Percentiles rank a stretch among this genome's conserved stretches.
Evolutionary conservation across 2,329 filamentous ascomycete species (phyloP).

Genomic region (Fusarium algeriense): DNA sequence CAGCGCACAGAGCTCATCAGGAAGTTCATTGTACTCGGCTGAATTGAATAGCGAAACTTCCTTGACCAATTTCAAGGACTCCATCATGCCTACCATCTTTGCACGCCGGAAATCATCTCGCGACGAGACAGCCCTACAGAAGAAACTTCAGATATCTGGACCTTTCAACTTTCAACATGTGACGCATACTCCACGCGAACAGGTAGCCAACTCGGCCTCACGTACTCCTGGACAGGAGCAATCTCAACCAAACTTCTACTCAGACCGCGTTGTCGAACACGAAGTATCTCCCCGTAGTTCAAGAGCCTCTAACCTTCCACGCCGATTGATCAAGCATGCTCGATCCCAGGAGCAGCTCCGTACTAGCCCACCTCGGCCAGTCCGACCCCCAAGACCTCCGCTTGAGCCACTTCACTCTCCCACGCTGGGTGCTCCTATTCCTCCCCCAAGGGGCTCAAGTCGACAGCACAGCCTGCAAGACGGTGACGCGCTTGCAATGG

Average conservation of each 20-base stretch:
- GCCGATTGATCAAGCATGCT: conserved; percentile 57
- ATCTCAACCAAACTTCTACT: conserved; percentile 62
- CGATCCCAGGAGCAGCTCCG: conserved; percentile 65
- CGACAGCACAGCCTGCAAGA: conserved; percentile 63
- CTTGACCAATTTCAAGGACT: conserved; percentile 55
- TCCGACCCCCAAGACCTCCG: conserved; percentile 55
- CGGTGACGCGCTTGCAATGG: conserved; percentile 53
- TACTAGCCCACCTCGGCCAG: conserved; percentile 62
- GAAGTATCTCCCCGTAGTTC: conserved; percentile 33
- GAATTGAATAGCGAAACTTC: conserved; percentile 56
- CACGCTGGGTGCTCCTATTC: conserved; percentile 55
- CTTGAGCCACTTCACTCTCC: conserved; percentile 43
- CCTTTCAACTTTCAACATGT: conserved; percentile 77
- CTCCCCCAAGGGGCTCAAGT: conserved; percentile 68
- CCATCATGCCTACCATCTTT: conserved; percentile 64
- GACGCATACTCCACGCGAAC: conserved; percentile 67
- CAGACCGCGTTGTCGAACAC: conserved; percentile 34
- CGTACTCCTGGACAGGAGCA: conserved; percentile 55
- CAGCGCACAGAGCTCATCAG: conserved; percentile 61
- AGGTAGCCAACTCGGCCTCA: conserved; percentile 56
- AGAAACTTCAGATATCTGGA: conserved; percentile 67
- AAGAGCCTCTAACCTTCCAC: conserved; percentile 46
- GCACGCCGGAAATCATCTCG: conserved; percentile 60
- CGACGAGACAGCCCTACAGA: conserved; percentile 51
- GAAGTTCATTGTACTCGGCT: conserved; percentile 62